These are phyloP conservation scores for Knufia petricola DNA, from an alignment of 2,329 filamentous ascomycete genomes.

Conservation along the genomic window DNA sequence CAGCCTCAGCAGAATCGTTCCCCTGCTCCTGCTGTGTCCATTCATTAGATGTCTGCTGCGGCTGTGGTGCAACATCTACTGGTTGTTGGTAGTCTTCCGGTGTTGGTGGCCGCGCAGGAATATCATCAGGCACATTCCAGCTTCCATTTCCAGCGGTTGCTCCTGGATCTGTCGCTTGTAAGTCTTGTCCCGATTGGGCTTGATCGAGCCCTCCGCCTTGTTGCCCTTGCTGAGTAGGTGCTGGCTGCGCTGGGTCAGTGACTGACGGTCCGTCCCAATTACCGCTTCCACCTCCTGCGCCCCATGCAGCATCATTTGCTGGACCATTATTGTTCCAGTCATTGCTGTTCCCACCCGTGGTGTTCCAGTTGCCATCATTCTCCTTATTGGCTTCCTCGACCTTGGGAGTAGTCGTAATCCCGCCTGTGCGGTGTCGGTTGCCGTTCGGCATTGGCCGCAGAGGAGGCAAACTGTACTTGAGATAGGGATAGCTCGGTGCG, in stretches of 20 bases:
- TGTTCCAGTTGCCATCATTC: not conserved
- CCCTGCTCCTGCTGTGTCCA: too few relatives aligned
- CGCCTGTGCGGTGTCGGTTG: too few relatives aligned
- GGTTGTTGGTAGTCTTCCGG: too few relatives aligned
- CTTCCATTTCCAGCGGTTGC: not conserved
- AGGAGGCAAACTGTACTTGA: slow-evolving; percentile 17
- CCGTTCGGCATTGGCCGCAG: not conserved
- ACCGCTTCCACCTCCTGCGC: too few relatives aligned
- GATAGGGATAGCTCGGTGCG: slow-evolving; percentile 14
- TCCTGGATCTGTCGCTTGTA: not conserved
- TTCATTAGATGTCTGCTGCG: too few relatives aligned
- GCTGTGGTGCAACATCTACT: too few relatives aligned
- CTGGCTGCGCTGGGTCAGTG: not conserved
- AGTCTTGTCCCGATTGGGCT: not conserved
- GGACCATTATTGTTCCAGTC: too few relatives aligned
- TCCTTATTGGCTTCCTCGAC: not conserved
- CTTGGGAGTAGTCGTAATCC: too few relatives aligned
- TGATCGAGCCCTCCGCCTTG: not conserved
- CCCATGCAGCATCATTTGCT: too few relatives aligned
- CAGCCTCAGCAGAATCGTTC: not conserved
- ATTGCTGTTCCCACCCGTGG: not conserved
- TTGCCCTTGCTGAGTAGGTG: not conserved
- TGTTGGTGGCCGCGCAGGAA: too few relatives aligned
- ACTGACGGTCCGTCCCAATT: too few relatives aligned
- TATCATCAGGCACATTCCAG: not conserved